Conservation (phyloP, 1,284 basidiomycete genomes). For the Marasmius tenuissimus region DNA sequence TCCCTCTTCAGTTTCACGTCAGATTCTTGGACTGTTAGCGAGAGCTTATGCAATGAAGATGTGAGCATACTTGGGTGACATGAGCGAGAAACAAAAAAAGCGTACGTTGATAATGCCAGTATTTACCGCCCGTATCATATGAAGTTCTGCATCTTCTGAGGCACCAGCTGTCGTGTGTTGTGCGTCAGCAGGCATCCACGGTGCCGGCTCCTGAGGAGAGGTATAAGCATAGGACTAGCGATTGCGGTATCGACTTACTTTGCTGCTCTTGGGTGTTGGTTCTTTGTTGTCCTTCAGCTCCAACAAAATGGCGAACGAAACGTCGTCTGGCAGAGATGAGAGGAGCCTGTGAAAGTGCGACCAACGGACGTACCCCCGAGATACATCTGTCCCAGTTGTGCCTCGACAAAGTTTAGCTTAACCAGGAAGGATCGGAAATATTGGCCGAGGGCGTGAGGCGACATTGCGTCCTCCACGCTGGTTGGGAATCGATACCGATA, state of each 20-base stretch:
- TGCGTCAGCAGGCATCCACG: constrained; percentile 72
- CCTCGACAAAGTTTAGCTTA: constrained; percentile 81
- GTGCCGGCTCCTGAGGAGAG: constrained; percentile 52
- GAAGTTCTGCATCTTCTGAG: constrained; percentile 60
- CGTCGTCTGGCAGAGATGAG: constrained; percentile 52
- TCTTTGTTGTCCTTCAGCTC: constrained; percentile 75
- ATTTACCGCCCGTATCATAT: constrained; percentile 76
- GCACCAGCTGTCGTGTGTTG: constrained; percentile 65
- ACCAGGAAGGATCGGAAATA: constrained; percentile 86
- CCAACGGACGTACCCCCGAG: constrained; percentile 40
- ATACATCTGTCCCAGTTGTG: constrained; percentile 65
- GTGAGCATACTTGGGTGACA: constrained; percentile 1
- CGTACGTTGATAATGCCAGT: constrained; percentile 85
- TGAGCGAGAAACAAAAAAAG: constrained; percentile 4
- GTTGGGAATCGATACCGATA: not conserved
- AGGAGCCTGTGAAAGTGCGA: not conserved
- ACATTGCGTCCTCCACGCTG: constrained; percentile 72
- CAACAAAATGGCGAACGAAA: constrained; percentile 81
- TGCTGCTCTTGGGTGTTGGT: constrained; percentile 52
- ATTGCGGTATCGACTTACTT: constrained; percentile 31
- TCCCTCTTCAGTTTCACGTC: constrained; percentile 55
- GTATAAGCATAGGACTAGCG: not conserved
- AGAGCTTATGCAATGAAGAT: constrained; percentile 46
- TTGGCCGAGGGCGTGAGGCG: constrained; percentile 62
- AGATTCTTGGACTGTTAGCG: constrained; percentile 78